Base-by-base conservation (phyloP, 2,329 filamentous ascomycete species). In the Pseudogymnoascus sp. region DNA sequence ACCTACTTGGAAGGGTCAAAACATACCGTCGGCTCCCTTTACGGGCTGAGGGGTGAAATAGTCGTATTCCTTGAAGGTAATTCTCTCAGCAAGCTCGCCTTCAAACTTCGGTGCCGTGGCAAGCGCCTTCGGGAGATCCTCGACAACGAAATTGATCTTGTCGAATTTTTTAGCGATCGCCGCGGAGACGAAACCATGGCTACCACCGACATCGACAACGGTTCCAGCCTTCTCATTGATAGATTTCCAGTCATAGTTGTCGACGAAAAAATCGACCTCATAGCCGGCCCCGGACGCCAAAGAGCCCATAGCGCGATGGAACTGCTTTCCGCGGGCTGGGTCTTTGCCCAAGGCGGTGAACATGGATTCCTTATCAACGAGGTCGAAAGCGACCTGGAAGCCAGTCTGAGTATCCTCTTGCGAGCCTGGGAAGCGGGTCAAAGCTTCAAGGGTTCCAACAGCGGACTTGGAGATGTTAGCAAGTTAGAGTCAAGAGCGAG, bases 191-290 rank as follows among this genome's bases (percentile, higher is more conserved):
- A 83, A 81, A 0, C 84, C 84, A 59, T 81, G 79, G 15, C 79
- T 81, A 2, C 84, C 83, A 8, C 84, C 83, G 12, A 84, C 66
- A 60, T 87, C 83, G 4, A 86, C 81, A 38, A 86, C 71, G 0
- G 75, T 81, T 2, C 78, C 82, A 4, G 71, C 70, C 1, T 62
- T 67, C 0, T 70, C 70, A 58, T 82, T 74, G 1, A 84, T 69
- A 1, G 74, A 74, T 1, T 74, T 70, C 66, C 85, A 79, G 66
- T 84, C 78, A 65, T 80, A 85, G 43, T 77, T 79, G 37, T 81
- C 71, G 2, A 83, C 74, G 8, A 86, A 74, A 64, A 83, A 76
- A 22, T 71, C 71, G 4, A 83, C 66, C 64, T 83, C 80, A 65
- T 83, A 83, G 0, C 82, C 82, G 65, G 83, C 80, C 61, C 80